Evolutionary conservation across 345 rosid species (phyloP).

Genomic region (Carallia pectinifolia): DNA sequence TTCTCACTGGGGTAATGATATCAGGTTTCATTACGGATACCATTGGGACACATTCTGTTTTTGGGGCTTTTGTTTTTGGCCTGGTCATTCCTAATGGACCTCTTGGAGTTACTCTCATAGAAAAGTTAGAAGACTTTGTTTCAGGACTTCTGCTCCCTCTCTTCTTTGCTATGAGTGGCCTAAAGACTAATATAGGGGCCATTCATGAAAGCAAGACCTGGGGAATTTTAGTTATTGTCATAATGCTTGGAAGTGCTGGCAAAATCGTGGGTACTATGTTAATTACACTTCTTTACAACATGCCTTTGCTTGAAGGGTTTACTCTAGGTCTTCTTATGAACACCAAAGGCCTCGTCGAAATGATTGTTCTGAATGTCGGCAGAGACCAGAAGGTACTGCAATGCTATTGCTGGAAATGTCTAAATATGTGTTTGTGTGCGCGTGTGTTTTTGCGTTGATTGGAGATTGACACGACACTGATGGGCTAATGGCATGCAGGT

Average conservation of each 20-base stretch:
- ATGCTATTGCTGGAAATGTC: background rate
- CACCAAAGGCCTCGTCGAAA: constrained; percentile 89
- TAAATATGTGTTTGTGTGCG: no score
- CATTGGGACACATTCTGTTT: constrained; percentile 89
- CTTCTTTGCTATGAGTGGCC: constrained; percentile 91
- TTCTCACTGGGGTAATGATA: constrained; percentile 93
- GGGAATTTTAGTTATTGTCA: constrained; percentile 44
- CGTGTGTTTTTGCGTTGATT: no score
- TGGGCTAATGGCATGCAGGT: constrained; percentile 39
- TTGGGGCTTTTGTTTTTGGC: constrained; percentile 92
- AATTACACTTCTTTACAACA: constrained; percentile 52
- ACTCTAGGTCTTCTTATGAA: constrained; percentile 87
- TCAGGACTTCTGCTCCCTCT: constrained; percentile 94
- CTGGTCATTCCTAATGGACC: constrained; percentile 90
- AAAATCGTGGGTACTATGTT: constrained; percentile 67
- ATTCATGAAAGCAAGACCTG: constrained; percentile 51
- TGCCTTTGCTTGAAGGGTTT: constrained; percentile 78
- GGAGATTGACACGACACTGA: background rate
- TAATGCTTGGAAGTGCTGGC: constrained; percentile 58
- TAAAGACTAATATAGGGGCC: constrained; percentile 54
- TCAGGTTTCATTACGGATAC: constrained; percentile 90
- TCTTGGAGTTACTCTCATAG: constrained; percentile 79
- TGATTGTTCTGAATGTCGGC: constrained; percentile 91
- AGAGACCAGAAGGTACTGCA: constrained; percentile 68
- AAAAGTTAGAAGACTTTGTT: constrained; percentile 92